A percentile compares a stretch with the other conserved stretches of the same genome.
Conservation (phyloP, 805 yeast genomes). For the Cyberlindnera japonica region DNA sequence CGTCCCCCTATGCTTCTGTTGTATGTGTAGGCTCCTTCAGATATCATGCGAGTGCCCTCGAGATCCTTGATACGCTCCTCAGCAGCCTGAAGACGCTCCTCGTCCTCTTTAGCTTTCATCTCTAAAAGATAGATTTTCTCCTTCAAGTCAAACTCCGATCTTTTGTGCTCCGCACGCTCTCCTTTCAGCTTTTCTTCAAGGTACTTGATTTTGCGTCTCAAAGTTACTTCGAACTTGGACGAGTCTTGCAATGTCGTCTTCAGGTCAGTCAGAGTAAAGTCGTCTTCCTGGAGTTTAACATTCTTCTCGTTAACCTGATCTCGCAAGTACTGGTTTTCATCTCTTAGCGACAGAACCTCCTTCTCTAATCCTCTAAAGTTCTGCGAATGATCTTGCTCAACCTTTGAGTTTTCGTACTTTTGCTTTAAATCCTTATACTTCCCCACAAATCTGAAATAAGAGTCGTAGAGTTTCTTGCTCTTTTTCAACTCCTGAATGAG, state of each 20-base stretch:
- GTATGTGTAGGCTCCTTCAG: not conserved
- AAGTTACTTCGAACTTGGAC: constrained; percentile 17
- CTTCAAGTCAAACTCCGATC: constrained; percentile 28
- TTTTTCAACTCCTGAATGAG: constrained; percentile 32
- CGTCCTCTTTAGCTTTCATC: constrained; percentile 25
- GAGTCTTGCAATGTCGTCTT: constrained; percentile 12
- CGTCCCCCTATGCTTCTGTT: constrained; percentile 1
- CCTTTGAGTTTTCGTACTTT: constrained; percentile 3
- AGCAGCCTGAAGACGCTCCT: constrained; percentile 20
- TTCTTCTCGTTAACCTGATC: constrained; percentile 20
- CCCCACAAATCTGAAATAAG: constrained; percentile 30
- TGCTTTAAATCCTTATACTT: constrained; percentile 29
- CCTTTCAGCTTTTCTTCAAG: constrained; percentile 28
- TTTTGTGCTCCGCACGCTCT: constrained; percentile 23
- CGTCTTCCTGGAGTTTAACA: constrained; percentile 12
- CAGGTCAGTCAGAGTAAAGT: constrained; percentile 14
- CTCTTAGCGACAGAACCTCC: constrained; percentile 15
- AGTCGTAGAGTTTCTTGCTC: constrained; percentile 33
- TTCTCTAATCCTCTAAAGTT: constrained; percentile 11
- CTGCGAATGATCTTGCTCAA: not conserved
- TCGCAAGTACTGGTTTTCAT: constrained; percentile 14
- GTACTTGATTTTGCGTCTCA: constrained; percentile 20
- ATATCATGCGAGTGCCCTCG: constrained; percentile 15
- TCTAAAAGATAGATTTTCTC: constrained; percentile 26
- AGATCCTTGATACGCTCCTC: constrained; percentile 29